phyloP scores from a whole-genome alignment of 2,329 filamentous ascomycete species.

The Colletotrichum truncatum region DNA sequence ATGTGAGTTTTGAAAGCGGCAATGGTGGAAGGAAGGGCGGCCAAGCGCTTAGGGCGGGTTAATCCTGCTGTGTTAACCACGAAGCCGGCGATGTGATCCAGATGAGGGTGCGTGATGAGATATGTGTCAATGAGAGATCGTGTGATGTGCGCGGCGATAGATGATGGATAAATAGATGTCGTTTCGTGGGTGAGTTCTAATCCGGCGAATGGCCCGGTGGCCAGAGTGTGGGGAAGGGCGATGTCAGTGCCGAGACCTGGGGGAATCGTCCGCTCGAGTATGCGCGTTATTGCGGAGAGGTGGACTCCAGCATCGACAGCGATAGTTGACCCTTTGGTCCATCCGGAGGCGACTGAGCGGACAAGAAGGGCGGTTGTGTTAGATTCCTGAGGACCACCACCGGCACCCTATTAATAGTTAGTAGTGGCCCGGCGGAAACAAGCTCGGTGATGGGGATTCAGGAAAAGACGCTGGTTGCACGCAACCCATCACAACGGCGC shows the following conservation, averaged over 20 bases:
- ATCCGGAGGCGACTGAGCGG: constrained; percentile 79
- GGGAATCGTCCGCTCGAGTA: constrained; percentile 69
- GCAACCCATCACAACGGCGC: no score
- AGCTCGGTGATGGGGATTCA: background rate
- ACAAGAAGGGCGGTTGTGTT: constrained; percentile 92
- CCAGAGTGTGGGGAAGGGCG: constrained; percentile 62
- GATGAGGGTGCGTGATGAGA: constrained; percentile 95
- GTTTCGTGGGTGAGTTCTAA: constrained; percentile 74
- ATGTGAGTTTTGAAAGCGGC: constrained; percentile 92
- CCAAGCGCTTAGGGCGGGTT: constrained; percentile 83
- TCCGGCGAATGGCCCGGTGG: constrained; percentile 81
- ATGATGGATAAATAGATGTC: constrained; percentile 55
- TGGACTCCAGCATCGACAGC: constrained; percentile 96
- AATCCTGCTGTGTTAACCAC: constrained; percentile 93
- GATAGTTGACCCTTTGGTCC: constrained; percentile 83
- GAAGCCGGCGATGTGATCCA: constrained; percentile 92
- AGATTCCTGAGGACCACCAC: constrained; percentile 89
- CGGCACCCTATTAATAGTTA: constrained; percentile 72
- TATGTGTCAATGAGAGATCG: constrained; percentile 85
- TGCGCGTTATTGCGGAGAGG: constrained; percentile 83
- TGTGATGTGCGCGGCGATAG: constrained; percentile 85
- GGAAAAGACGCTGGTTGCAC: background rate
- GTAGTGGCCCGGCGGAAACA: background rate
- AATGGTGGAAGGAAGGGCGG: constrained; percentile 88
- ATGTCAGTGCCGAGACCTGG: constrained; percentile 44